Percentiles rank a stretch among this genome's conserved stretches.
These are phyloP conservation scores for Coriaria nepalensis DNA, from an alignment of 306 rosid species.

Conservation along the genomic window DNA sequence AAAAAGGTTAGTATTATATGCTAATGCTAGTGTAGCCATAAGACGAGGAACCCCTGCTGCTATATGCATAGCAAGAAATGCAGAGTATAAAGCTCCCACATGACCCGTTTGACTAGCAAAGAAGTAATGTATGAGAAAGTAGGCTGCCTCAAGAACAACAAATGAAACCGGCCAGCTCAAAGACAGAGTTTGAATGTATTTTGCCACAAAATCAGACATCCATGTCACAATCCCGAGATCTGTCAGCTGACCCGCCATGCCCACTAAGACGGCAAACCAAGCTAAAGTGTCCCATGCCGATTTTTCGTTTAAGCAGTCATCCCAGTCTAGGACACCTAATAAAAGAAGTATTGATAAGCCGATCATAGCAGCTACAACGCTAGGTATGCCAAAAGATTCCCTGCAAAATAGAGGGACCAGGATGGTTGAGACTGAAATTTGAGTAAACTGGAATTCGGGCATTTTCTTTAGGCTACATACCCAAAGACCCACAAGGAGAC, in stretches of 20 bases:
- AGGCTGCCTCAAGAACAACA: conserved; percentile 69
- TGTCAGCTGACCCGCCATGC: conserved; percentile 91
- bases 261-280: conserved; percentile 89
- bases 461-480: no score
- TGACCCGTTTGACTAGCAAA: conserved; percentile 97
- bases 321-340: conserved; percentile 81
- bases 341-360: conserved; percentile 74
- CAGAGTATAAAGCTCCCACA: conserved; percentile 83
- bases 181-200: conserved; percentile 39
- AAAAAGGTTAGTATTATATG: conserved; percentile 78
- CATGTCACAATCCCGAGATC: conserved; percentile 71
- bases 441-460: no score
- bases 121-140: conserved; percentile 86
- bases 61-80: conserved; percentile 86
- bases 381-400: conserved; percentile 57
- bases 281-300: conserved; percentile 97
- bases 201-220: conserved; percentile 72
- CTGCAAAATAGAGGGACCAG: no score
- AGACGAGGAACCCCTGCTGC: conserved; percentile 86
- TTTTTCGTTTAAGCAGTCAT: conserved; percentile 79
- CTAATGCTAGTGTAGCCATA: conserved; percentile 68
- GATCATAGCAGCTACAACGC: conserved; percentile 87
- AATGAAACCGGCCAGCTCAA: conserved; percentile 82
- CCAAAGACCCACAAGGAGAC: conserved; percentile 92
- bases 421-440: conserved; percentile 2